A percentile compares a stretch with the other conserved stretches of the same genome.
phyloP scores from a whole-genome alignment of 257 asterid genomes.

The Mentha longifolia region DNA sequence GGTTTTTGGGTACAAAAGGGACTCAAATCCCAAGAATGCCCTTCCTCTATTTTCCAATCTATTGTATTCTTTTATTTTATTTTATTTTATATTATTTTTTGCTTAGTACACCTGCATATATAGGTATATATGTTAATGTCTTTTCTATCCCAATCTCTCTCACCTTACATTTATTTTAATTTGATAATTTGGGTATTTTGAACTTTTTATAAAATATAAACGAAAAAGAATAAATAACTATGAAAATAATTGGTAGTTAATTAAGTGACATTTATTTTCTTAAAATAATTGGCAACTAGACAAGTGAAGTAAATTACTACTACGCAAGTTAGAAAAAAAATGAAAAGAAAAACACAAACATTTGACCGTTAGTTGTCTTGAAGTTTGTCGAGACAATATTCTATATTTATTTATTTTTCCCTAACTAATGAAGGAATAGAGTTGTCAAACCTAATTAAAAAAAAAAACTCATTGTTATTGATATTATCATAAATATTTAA shows the following conservation, averaged over 20 bases:
- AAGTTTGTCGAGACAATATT: slow-evolving; percentile 5
- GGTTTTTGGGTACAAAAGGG: slow-evolving; percentile 48
- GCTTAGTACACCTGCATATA: background rate
- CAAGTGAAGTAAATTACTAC: background rate
- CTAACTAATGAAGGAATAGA: background rate
- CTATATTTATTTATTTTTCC: background rate
- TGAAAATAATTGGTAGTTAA: no score
- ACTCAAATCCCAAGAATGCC: slow-evolving; percentile 63
- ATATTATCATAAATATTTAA: background rate
- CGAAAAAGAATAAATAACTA: background rate
- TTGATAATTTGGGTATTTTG: background rate
- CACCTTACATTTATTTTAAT: background rate
- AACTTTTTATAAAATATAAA: background rate
- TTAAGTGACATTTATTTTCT: no score
- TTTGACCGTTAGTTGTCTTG: slow-evolving; percentile 35
- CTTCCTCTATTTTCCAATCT: slow-evolving; percentile 6
- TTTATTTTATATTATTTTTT: background rate
- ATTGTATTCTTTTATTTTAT: no score
- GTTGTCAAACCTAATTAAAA: background rate
- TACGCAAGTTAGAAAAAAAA: no score
- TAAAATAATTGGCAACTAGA: background rate
- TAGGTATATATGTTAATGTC: background rate
- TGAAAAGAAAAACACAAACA: background rate
- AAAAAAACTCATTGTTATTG: background rate
- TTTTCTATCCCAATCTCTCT: slow-evolving; percentile 22